Evolutionary conservation across 495 filamentous ascomycete species (phyloP).

Genomic region (Hypoxylon trugodes): DNA sequence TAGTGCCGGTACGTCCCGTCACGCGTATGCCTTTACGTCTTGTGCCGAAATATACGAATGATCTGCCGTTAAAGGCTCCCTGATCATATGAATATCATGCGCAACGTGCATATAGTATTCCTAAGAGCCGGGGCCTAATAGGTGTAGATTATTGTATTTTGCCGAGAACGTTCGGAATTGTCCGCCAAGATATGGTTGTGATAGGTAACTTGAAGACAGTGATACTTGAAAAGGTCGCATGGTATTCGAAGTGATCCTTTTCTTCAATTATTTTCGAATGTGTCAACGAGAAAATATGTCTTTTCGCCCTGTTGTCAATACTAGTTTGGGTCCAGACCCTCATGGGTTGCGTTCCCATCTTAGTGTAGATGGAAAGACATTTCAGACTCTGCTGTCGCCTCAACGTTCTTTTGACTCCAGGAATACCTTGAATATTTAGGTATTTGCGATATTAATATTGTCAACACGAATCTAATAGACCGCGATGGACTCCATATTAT

Average conservation of each 20-base stretch:
- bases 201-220: background rate
- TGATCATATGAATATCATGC: conserved; percentile 22
- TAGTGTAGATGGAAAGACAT: too few species aligned
- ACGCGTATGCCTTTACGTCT: conserved; percentile 2
- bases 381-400: too few species aligned
- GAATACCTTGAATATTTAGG: too few species aligned
- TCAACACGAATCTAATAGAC: too few species aligned
- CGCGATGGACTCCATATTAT: too few species aligned
- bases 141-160: conserved; percentile 25
- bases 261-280: background rate
- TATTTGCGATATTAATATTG: too few species aligned
- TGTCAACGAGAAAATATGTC: background rate
- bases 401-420: too few species aligned
- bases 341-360: background rate
- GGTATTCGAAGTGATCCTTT: background rate
- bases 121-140: conserved; percentile 15
- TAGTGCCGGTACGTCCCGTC: background rate
- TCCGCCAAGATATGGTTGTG: conserved; percentile 16
- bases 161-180: conserved; percentile 29
- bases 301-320: background rate
- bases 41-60: background rate
- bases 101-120: conserved; percentile 12
- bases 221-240: conserved; percentile 16
- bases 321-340: background rate
- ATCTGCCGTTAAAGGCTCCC: background rate